Base-by-base conservation (phyloP, 2,329 filamentous ascomycete species). In the Penicillium sp. region DNA sequence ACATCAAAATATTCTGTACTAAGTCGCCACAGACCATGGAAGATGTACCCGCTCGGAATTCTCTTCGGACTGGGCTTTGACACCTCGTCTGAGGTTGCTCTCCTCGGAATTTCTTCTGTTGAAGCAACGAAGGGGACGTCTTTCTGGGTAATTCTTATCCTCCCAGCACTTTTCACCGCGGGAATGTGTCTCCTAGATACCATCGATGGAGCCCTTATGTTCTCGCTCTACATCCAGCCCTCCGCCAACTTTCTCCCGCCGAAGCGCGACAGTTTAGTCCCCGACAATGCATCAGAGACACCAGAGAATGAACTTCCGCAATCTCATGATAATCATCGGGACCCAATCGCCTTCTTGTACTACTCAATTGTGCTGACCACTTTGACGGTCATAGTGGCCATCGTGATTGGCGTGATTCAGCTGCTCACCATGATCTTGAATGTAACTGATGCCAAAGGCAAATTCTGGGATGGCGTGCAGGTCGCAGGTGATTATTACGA, bases 181-280 rank as follows among this genome's bases (percentile, higher is more conserved):
- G 94, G 90, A 53, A 97, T 99, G 94, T 96, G 92, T 70, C 80
- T 97, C 21, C 78, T 97, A 6, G 94, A 97, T 72, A 96, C 92
- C 0, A 88, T 86, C 0, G 94, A 97, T 64, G 93, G 93, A 23
- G 93, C 93, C 1, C 79, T 96, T 18, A 97, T 97, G 92, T 92
- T 96, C 84, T 86, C 88, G 0, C 79, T 97, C 1, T 97, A 99
- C 73, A 91, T 92, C 31, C 75, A 76, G 52, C 75, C 75, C 2
- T 71, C 74, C 18, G 59, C 66, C 13, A 72, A 75, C 55, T 74
- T 74, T 58, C 67, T 74, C 10, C 65, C 69, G 0, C 47, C 61
- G 2, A 68, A 69, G 42, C 57, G 54, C 24, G 62, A 62, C 36
- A 52, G 47, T 47, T 55, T 56, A 8, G 16, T 54, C 15, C 58